A percentile compares a stretch with the other conserved stretches of the same genome.
Conservation (phyloP, 2,329 filamentous ascomycete species). For the Ploettnerulaceae sp. region DNA sequence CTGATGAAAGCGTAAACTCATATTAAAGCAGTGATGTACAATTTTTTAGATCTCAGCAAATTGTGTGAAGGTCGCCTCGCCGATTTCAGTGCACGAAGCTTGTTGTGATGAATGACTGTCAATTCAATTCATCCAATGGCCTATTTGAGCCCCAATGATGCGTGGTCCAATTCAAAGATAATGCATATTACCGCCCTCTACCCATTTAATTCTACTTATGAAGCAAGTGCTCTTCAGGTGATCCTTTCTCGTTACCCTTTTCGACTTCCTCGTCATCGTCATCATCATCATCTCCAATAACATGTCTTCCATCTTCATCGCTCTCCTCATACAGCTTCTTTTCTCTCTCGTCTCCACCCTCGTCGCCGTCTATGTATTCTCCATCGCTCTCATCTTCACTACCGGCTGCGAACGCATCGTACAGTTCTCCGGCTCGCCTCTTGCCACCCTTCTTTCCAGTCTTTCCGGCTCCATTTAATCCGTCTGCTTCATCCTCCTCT, state of each 20-base stretch:
- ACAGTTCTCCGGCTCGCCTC: conserved; percentile 77
- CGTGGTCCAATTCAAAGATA: too few species aligned
- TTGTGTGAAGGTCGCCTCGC: too few species aligned
- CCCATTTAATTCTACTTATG: conserved; percentile 16
- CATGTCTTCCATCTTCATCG: conserved; percentile 43
- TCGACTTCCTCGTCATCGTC: conserved; percentile 32
- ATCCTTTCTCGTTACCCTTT: conserved; percentile 17
- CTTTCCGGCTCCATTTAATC: conserved; percentile 41
- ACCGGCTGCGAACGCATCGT: conserved; percentile 94
- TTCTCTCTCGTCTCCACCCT: conserved; percentile 37
- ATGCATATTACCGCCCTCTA: not conserved
- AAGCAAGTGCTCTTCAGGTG: conserved; percentile 13
- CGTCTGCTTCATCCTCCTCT: conserved; percentile 69
- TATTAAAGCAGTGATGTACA: too few species aligned
- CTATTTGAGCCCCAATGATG: too few species aligned
- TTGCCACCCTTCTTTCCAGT: conserved; percentile 45
- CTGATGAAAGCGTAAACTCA: too few species aligned
- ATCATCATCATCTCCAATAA: conserved; percentile 46
- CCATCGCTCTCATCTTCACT: conserved; percentile 63
- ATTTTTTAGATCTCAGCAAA: too few species aligned
- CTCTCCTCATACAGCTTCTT: conserved; percentile 34
- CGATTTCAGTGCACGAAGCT: too few species aligned
- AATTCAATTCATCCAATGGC: too few species aligned
- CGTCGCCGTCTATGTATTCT: conserved; percentile 40
- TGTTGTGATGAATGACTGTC: too few species aligned